Conservation (phyloP, 306 rosid genomes). For the Canavalia gladiata region DNA sequence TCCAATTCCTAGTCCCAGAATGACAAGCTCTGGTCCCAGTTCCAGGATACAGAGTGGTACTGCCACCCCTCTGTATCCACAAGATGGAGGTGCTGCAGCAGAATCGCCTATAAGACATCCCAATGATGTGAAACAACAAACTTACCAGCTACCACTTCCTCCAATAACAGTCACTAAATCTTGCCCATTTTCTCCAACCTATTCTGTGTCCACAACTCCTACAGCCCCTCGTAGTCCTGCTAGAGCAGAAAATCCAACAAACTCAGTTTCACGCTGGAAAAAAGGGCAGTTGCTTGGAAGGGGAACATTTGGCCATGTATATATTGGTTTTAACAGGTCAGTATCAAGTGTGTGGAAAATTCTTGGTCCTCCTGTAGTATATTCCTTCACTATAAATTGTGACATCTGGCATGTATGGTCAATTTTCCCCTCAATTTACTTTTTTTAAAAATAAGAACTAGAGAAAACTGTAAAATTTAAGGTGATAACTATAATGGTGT, state of each 20-base stretch:
- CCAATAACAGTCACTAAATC: slow-evolving; percentile 67
- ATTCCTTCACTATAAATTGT: background rate
- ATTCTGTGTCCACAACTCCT: slow-evolving; percentile 88
- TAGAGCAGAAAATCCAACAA: slow-evolving; percentile 77
- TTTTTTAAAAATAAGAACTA: background rate
- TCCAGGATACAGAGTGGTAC: slow-evolving; percentile 92
- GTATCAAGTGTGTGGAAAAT: slow-evolving; percentile 38
- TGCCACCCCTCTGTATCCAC: slow-evolving; percentile 87
- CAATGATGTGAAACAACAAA: slow-evolving; percentile 74
- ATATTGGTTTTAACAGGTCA: slow-evolving; percentile 91
- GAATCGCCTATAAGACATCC: slow-evolving; percentile 69
- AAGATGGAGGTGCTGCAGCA: slow-evolving; percentile 63
- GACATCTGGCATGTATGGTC: background rate
- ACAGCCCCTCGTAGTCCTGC: slow-evolving; percentile 89
- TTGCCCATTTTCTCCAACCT: slow-evolving; percentile 74
- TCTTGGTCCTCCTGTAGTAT: background rate
- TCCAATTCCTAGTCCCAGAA: slow-evolving; percentile 82
- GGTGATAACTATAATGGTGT: background rate
- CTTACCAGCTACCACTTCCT: slow-evolving; percentile 88
- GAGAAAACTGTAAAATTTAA: background rate
- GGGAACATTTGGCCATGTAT: slow-evolving; percentile 96
- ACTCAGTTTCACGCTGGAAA: slow-evolving; percentile 89
- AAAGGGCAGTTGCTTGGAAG: slow-evolving; percentile 92
- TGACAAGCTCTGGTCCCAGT: slow-evolving; percentile 85
- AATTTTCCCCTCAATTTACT: background rate